phyloP scores from a whole-genome alignment of 2,329 filamentous ascomycete species.

The Neocatenulostroma microsporum region DNA sequence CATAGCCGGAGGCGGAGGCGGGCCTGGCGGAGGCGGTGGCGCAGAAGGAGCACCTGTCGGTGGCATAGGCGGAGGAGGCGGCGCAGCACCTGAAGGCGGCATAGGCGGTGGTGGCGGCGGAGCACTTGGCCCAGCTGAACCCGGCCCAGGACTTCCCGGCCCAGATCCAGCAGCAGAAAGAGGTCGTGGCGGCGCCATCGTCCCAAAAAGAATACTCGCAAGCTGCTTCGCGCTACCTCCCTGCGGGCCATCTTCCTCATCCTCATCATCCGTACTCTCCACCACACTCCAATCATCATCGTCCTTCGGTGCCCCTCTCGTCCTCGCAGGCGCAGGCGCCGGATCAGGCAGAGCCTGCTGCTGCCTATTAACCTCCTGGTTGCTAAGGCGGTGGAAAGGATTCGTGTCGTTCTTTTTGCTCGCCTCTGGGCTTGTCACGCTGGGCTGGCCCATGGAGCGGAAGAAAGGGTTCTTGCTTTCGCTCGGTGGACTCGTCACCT shows the following conservation, averaged over 20 bases:
- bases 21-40: constrained; percentile 45
- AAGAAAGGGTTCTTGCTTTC: constrained; percentile 95
- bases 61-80: constrained; percentile 38
- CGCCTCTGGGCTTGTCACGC: constrained; percentile 34
- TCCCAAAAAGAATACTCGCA: constrained; percentile 90
- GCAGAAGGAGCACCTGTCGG: constrained; percentile 31
- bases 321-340: constrained; percentile 41
- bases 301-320: constrained; percentile 46
- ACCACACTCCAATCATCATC: constrained; percentile 77
- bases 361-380: constrained; percentile 50
- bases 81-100: constrained; percentile 26
- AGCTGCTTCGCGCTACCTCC: constrained; percentile 83
- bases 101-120: constrained; percentile 41
- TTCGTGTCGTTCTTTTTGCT: constrained; percentile 61
- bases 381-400: constrained; percentile 82
- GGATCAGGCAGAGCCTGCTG: constrained; percentile 42
- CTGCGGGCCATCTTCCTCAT: constrained; percentile 63
- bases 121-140: constrained; percentile 17
- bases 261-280: constrained; percentile 57
- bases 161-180: constrained; percentile 46
- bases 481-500: constrained; percentile 40
- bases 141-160: constrained; percentile 19
- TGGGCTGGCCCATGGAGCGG: constrained; percentile 58
- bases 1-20: constrained; percentile 20
- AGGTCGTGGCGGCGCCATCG: constrained; percentile 88